Evolutionary conservation across 352 stramenopile genomes (phyloP).

Genomic region (Globisporangium middletonii): DNA sequence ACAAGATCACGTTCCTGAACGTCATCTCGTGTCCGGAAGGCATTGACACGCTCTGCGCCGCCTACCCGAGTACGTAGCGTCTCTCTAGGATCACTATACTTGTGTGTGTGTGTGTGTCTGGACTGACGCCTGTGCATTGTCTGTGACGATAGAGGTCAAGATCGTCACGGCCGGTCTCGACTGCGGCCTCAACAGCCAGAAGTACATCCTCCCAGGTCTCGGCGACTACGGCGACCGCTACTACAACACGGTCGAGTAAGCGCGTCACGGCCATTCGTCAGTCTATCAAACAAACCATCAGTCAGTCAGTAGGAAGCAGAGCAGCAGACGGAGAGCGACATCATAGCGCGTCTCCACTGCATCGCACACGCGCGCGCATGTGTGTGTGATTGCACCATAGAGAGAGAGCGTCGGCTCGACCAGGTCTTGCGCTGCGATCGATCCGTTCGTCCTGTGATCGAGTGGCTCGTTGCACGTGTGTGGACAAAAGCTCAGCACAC

Average conservation of each 20-base stretch:
- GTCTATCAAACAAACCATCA: not conserved
- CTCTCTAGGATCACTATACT: not conserved
- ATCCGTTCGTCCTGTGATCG: too few species aligned
- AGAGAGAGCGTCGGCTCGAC: too few species aligned
- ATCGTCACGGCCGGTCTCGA: slow-evolving; percentile 82
- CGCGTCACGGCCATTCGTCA: too few species aligned
- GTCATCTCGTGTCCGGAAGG: slow-evolving; percentile 92
- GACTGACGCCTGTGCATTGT: not conserved
- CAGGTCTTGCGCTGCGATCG: too few species aligned
- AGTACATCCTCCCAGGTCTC: slow-evolving; percentile 95
- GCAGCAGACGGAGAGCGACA: not conserved
- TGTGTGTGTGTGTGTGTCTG: not conserved
- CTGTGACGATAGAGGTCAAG: slow-evolving; percentile 37
- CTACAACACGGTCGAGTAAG: slow-evolving; percentile 64
- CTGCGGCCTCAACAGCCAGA: slow-evolving; percentile 88
- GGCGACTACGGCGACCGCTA: slow-evolving; percentile 96
- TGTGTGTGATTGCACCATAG: too few species aligned
- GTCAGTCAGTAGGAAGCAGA: not conserved
- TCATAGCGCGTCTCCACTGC: too few species aligned
- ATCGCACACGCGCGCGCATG: too few species aligned
- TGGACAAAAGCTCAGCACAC: too few species aligned
- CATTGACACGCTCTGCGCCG: slow-evolving; percentile 64
- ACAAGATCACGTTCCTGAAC: slow-evolving; percentile 94
- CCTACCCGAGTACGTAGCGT: slow-evolving; percentile 60
- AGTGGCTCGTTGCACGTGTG: too few species aligned